Evolutionary conservation across 768 basidiomycete genomes (phyloP).

Genomic region (Xanthoconium purpureum): DNA sequence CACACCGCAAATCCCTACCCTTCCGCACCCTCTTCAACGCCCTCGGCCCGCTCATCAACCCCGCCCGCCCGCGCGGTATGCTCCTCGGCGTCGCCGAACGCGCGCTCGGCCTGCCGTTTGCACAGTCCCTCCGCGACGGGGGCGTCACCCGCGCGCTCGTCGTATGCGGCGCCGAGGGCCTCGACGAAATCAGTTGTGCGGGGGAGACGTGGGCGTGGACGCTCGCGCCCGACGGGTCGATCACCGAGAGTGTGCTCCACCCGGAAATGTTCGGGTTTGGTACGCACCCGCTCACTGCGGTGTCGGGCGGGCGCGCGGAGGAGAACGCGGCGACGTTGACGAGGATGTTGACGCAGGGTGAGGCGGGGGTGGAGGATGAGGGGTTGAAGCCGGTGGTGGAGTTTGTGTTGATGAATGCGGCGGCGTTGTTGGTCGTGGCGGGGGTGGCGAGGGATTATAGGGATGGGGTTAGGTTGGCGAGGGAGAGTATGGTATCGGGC

Average conservation of each 20-base stretch:
- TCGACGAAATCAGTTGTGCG: constrained; percentile 95
- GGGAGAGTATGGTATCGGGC: constrained; percentile 57
- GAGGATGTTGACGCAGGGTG: constrained; percentile 56
- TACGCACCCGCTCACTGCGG: constrained; percentile 63
- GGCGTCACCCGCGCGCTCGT: constrained; percentile 85
- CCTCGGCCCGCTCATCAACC: constrained; percentile 92
- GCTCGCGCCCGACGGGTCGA: constrained; percentile 56
- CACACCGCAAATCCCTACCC: constrained; percentile 80
- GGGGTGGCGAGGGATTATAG: constrained; percentile 68
- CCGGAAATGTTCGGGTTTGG: constrained; percentile 78
- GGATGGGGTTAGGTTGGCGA: constrained; percentile 69
- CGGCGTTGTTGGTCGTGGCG: constrained; percentile 82
- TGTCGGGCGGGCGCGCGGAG: constrained; percentile 67
- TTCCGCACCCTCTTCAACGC: constrained; percentile 98
- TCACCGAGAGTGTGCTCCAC: constrained; percentile 59
- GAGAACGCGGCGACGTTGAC: constrained; percentile 81
- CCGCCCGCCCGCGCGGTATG: constrained; percentile 82
- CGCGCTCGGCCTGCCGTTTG: constrained; percentile 80
- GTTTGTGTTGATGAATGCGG: constrained; percentile 89
- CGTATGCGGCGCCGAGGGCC: constrained; percentile 86
- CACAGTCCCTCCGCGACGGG: constrained; percentile 63
- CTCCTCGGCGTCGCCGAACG: constrained; percentile 85
- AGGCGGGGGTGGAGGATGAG: constrained; percentile 34
- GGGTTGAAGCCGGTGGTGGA: constrained; percentile 65
- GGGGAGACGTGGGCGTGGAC: constrained; percentile 87